Base-by-base conservation (phyloP, 345 rosid genomes). In the Combretum micranthum region DNA sequence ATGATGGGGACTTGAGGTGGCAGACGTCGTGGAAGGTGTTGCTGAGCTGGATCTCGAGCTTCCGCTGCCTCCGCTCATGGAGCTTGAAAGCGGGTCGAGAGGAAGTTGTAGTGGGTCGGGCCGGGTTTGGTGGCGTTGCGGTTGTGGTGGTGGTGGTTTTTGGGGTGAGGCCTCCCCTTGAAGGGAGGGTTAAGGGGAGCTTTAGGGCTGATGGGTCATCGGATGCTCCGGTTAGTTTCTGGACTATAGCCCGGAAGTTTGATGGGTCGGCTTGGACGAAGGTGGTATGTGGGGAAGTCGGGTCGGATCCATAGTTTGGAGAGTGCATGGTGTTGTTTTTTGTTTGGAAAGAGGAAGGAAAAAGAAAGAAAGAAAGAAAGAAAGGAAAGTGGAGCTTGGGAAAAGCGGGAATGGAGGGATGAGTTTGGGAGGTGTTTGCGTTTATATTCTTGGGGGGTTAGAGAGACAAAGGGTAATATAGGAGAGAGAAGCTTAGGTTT, bases 221-320 rank as follows among this genome's bases (percentile, higher is more conserved):
- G 2, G 80, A 69, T 44, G 90, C 86, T 20, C 97, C 97, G 23
- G 97, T 90, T 44, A 90, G 90, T 64, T 78, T 79, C 64, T 90
- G 97, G 57, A 90, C 97, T 47, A 90, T 80, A 72, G 86, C 63
- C 0, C 95, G 90, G 80, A 90, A 90, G 47, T 65, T 87, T 15
- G 90, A 85, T 4, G 95, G 92, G 62, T 90, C 84, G 44, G 96
- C 93, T 64, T 90, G 90, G 64, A 90, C 90, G 55, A 90, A 87
- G 67, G 90, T 87, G 63, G 93, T 90, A 77, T 83, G 84, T 26
- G 88, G 72, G 10, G 75, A 69, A 9, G 67, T 47, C 17, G 73
- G 60, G 64, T 88, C 87, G 61, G 80, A 52, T 47, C 80, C 78
- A 55, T 72, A 78, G 56, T 62, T 46, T 39, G 76, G 32, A 2